Percentiles rank a stretch among this genome's conserved stretches.
phyloP scores from a whole-genome alignment of 192 early-diverging fungal genomes.

The Backusella tarrabulga region DNA sequence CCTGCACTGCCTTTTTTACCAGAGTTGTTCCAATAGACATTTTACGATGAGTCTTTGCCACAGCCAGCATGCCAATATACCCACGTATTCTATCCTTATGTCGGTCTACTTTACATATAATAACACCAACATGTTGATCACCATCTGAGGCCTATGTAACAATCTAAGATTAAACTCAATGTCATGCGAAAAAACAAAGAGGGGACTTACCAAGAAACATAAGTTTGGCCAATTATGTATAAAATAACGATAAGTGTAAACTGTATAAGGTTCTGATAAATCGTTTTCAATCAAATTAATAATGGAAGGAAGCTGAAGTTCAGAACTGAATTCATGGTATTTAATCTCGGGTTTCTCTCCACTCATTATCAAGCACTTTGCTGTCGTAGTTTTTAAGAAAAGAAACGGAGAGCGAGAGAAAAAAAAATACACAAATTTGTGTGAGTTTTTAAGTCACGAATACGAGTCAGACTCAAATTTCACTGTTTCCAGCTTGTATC shows the following conservation, averaged over 20 bases:
- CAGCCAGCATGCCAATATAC: conserved; percentile 98
- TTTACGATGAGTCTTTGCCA: conserved; percentile 77
- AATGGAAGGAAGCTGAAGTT: conserved; percentile 75
- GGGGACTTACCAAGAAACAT: conserved; percentile 66
- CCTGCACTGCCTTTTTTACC: conserved; percentile 67
- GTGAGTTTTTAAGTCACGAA: neutral
- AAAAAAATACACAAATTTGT: neutral
- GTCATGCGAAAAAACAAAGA: neutral
- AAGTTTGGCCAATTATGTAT: conserved; percentile 90
- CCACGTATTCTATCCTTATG: conserved; percentile 73
- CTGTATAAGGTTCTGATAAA: conserved; percentile 94
- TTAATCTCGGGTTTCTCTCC: neutral
- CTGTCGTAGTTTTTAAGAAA: neutral
- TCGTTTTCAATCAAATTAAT: conserved; percentile 87
- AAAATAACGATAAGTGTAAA: conserved; percentile 98
- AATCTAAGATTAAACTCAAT: neutral
- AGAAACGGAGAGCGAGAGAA: neutral
- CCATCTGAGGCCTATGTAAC: conserved; percentile 55
- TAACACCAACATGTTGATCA: conserved; percentile 72
- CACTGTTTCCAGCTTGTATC: too few relatives aligned
- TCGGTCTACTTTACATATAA: conserved; percentile 85
- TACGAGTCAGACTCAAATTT: too few relatives aligned
- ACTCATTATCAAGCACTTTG: neutral
- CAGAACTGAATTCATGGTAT: conserved; percentile 68
- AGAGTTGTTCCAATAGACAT: conserved; percentile 75